Evolutionary conservation across 176 grass and related monocot species (phyloP), one percentile per base, ranked within the genome.

Genomic region (Oryza coarctata): DNA sequence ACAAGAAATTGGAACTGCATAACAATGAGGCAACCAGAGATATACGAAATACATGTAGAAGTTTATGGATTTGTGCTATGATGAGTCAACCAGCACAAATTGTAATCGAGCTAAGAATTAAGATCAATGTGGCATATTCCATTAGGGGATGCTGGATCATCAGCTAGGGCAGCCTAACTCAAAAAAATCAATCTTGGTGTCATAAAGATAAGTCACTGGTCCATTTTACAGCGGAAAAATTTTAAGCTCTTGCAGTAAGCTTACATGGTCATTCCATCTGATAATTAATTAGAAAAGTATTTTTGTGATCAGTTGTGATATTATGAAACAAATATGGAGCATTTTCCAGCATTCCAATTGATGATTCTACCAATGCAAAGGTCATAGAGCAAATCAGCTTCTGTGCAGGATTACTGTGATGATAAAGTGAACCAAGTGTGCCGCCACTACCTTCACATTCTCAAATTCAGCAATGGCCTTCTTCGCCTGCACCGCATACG

Each of bases 371-470:
- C 18, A 49, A 63, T 35, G 43, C 62, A 55, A 33, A 83, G 14
- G 41, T 14, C 45, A 66, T n/a, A 3, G 5, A 65, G 17, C 63
- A 63, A 36, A 63, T 65, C 34, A 81, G 3, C 33, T 20, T 30
- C 26, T 4, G 43, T 17, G 22, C 33, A 29, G 6, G 30, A 68
- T 60, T 25, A 58, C 73, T 28, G 33, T 32, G 27, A 9, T 39
- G 57, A 84, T 5, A 5, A 77, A 15, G 30, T 38, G 2, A 85
- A 28, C 15, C 75, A 72, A 72, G 39, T 50, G 57, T n/a, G 25
- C 47, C 7, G 61, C 57, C 62, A 79, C 61, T 92, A 94, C 93
- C 93, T 94, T 88, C 63, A 92, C 89, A 70, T 84, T 85, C 22
- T 43, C 18, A 17, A 92, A 92, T 75, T 87, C 57, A 14, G 89